These are phyloP conservation scores for Knufia petricola DNA, from an alignment of 2,329 filamentous ascomycete species.

Conservation along the genomic window DNA sequence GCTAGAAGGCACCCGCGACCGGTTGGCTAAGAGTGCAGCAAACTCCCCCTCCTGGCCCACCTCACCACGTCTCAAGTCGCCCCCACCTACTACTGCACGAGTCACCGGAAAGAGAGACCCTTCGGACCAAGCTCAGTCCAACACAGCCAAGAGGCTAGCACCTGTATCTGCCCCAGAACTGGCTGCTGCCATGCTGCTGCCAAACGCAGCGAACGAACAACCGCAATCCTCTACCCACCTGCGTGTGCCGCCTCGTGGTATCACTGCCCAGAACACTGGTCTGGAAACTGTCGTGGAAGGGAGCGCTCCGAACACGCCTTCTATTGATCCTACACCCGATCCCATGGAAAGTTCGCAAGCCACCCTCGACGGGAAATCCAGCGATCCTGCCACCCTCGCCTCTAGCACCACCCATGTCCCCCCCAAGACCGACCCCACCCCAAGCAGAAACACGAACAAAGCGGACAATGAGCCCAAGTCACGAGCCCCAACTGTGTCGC, in stretches of 20 bases:
- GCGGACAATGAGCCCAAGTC: conserved; percentile 30
- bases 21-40: conserved; percentile 44
- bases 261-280: conserved; percentile 50
- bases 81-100: conserved; percentile 47
- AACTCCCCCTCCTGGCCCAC: conserved; percentile 61
- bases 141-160: conserved; percentile 38
- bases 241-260: conserved; percentile 51
- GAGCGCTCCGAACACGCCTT: conserved; percentile 64
- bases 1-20: conserved; percentile 54
- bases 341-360: conserved; percentile 30
- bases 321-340: conserved; percentile 30
- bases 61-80: conserved; percentile 68
- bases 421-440: conserved; percentile 15
- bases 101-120: conserved; percentile 34
- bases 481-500: conserved; percentile 27
- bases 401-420: background rate
- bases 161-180: conserved; percentile 16
- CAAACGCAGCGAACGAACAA: conserved; percentile 18
- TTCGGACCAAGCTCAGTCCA: conserved; percentile 37
- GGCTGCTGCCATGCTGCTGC: conserved; percentile 13
- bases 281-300: conserved; percentile 89
- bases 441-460: conserved; percentile 34
- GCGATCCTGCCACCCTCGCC: conserved; percentile 11
- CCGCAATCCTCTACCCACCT: conserved; percentile 36
- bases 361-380: conserved; percentile 34